Evolutionary conservation across 2,329 filamentous ascomycete genomes (phyloP).

Genomic region (Hirsutella thompsonii): DNA sequence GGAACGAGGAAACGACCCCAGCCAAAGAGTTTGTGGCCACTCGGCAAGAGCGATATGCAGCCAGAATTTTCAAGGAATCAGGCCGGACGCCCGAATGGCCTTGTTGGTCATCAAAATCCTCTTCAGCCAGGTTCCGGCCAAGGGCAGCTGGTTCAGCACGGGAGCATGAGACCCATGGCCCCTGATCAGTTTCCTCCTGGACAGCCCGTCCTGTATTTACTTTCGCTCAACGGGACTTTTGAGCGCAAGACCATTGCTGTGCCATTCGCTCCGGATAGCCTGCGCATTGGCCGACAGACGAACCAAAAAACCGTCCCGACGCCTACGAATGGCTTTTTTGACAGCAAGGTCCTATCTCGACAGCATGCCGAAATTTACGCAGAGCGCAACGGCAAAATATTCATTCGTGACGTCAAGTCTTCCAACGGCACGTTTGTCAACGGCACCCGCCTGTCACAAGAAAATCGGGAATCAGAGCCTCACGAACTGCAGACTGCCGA

Average conservation of each 20-base stretch:
- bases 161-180: slow-evolving; percentile 48
- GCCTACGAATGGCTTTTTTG: slow-evolving; percentile 85
- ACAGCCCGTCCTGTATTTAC: slow-evolving; percentile 69
- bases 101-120: slow-evolving; percentile 18
- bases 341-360: slow-evolving; percentile 92
- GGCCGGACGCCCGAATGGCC: slow-evolving; percentile 30
- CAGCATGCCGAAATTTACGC: slow-evolving; percentile 97
- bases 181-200: slow-evolving; percentile 47
- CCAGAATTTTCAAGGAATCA: slow-evolving; percentile 33
- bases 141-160: slow-evolving; percentile 27
- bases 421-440: slow-evolving; percentile 99
- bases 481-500: slow-evolving; percentile 88
- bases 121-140: slow-evolving; percentile 18
- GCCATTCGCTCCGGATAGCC: slow-evolving; percentile 83
- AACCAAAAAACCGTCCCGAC: slow-evolving; percentile 94
- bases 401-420: slow-evolving; percentile 94
- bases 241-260: slow-evolving; percentile 94
- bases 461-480: slow-evolving; percentile 92
- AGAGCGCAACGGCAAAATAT: slow-evolving; percentile 73
- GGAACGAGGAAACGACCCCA: slow-evolving; percentile 38
- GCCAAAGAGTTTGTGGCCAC: slow-evolving; percentile 36
- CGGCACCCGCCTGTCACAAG: slow-evolving; percentile 73
- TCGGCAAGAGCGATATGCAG: slow-evolving; percentile 32
- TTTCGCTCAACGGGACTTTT: slow-evolving; percentile 91
- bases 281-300: slow-evolving; percentile 90